Base-by-base conservation (phyloP, 164 flowering plant genomes). In the Liriodendron chinense region DNA sequence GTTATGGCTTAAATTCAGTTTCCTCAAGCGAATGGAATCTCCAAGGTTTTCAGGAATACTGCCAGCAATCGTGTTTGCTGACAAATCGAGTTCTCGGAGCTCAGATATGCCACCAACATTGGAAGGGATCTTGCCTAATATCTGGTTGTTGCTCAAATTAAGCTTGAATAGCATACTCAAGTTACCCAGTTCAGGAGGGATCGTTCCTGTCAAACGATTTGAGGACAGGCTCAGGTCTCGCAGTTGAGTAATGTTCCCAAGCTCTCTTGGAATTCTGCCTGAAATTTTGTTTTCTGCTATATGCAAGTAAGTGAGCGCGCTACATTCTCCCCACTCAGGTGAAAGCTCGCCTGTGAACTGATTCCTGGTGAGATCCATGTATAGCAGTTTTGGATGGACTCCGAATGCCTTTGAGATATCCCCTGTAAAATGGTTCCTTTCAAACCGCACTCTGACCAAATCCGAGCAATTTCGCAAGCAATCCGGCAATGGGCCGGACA, bases 401-500 rank as follows among this genome's bases (percentile, higher is more conserved):
- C 88, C 88, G 66, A 86, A 86, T 21, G 83, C 84, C 12, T 83
- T 68, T 0, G 83, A 72, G 43, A 86, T 72, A 72, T 83, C 73
- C 18, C 89, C 91, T 12, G 77, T 81, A 70, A 92, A 84, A 2
- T 66, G 76, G 81, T 91, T 91, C 47, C 76, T 70, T 43, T 89
- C 92, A 8, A 93, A 76, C 18, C 92, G 82, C 8, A 91, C 89
- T 71, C 91, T 79, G 1, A 0, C 16, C 18, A 92, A 75, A 10
- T 50, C n/a, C 0, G 86, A 63, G 80, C 94, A 91, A 65, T 86
- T 87, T 70, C 23, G 61, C 20, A 63, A 28, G 65, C 69, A 66
- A 13, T 34, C 75, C 2, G 96, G 96, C 78, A 92, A 26, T 47
- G 81, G 71, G 56, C 94, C 97, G 0, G 85, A 76, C 49, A 92